These are phyloP conservation scores for Cyanidioschyzon merolae DNA, from an alignment of 23 red algal species.

Conservation along the genomic window DNA sequence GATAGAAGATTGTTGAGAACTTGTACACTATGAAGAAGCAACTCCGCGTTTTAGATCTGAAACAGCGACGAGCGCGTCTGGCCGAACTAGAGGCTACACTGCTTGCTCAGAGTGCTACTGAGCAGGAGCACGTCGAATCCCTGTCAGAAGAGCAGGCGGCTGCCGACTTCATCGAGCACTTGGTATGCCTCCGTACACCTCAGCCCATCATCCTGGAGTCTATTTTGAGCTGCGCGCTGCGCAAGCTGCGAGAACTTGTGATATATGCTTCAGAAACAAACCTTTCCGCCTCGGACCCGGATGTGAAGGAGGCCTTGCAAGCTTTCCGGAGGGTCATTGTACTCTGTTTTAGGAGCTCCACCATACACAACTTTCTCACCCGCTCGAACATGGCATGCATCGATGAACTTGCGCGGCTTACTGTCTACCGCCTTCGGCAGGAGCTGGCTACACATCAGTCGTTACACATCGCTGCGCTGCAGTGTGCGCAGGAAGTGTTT, in stretches of 20 bases:
- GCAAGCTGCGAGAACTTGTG: not conserved
- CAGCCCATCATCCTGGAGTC: not conserved
- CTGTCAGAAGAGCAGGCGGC: too few species aligned
- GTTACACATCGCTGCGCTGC: not conserved
- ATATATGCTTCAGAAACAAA: not conserved
- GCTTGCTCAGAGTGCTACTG: too few species aligned
- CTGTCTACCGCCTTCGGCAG: not conserved
- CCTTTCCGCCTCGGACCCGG: not conserved
- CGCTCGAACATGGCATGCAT: not conserved
- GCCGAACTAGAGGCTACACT: too few species aligned
- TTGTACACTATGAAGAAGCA: too few species aligned
- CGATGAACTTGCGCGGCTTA: not conserved
- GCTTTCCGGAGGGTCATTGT: not conserved
- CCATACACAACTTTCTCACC: not conserved
- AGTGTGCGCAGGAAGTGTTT: not conserved
- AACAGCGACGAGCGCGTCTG: too few species aligned
- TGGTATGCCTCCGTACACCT: not conserved
- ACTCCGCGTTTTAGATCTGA: too few species aligned
- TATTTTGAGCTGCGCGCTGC: not conserved
- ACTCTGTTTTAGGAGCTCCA: not conserved
- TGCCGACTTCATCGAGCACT: too few species aligned
- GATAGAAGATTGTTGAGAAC: too few species aligned
- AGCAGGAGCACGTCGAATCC: too few species aligned
- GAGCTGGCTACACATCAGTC: not conserved
- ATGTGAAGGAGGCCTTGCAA: not conserved